Base-by-base conservation (phyloP, 345 rosid species). In the Eucalyptus viminalis region DNA sequence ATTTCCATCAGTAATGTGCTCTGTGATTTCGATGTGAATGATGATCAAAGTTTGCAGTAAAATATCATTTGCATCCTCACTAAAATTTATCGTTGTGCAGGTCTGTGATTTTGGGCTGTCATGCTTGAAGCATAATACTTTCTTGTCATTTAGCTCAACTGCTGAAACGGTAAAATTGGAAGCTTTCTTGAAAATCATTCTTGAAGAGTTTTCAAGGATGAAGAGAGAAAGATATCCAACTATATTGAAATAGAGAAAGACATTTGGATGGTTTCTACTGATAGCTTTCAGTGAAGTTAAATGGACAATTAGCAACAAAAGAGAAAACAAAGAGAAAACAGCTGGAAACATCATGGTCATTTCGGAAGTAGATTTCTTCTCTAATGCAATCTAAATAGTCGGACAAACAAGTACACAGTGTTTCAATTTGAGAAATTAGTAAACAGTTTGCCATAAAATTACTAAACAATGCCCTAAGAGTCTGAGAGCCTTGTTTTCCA, bases 51-150 rank as follows among this genome's bases (percentile, higher is more conserved):
- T 34, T 10, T 72, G 45, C 45, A 72, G 14, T 72, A 72, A 72
- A 37, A 72, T 34, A 8, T 9, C 3, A 2, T 11, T 19, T 72
- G 25, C 25, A 3, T 72, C 81, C 45, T 9, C 81, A 37, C 81
- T 72, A 37, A 72, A 72, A 21, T 72, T 6, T 72, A 34, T 40
- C 0, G 6, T 29, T 43, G 37, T 93, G 93, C 94, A 98, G 98
- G 97, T 98, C 6, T 65, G 94, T 91, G 99, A 97, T 93, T 98
- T 98, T 93, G 99, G 99, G 88, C 89, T 96, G 92, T 98, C 99
- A 58, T 96, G 99, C 91, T 94, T 98, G 90, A 98, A 98, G 92
- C 99, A 97, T 89, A 98, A 96, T 90, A 98, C 99, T 29, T 98
- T 94, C 89, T 90, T 98, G 89, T 98, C 99, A 58, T 98, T 98